A percentile compares a stretch with the other conserved stretches of the same genome.
These are phyloP conservation scores for Tilletia setariae DNA, from an alignment of 1,284 basidiomycete genomes.

Conservation along the genomic window DNA sequence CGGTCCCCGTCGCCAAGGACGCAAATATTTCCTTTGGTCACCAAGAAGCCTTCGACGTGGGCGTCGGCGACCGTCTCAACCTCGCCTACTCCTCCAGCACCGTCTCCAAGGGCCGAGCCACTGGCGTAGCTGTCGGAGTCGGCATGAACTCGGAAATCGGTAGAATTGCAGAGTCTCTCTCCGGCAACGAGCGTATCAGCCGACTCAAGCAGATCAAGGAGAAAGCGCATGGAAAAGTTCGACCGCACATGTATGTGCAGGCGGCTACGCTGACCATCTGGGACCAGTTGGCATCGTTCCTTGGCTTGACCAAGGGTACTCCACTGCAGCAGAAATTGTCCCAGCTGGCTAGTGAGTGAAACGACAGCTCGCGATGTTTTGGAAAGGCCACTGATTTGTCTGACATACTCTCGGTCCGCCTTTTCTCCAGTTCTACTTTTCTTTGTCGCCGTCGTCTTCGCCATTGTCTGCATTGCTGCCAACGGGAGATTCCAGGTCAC, in stretches of 20 bases:
- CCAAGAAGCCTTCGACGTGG: conserved; percentile 28
- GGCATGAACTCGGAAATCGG: conserved; percentile 61
- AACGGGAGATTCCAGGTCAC: conserved; percentile 48
- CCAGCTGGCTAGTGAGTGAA: conserved; percentile 43
- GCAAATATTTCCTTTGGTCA: conserved; percentile 33
- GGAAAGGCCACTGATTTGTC: too few relatives aligned
- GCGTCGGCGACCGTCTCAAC: conserved; percentile 63
- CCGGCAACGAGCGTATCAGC: conserved; percentile 38
- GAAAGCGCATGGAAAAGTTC: conserved; percentile 56
- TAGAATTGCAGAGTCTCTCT: conserved; percentile 49
- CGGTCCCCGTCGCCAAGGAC: conserved; percentile 65
- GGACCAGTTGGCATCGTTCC: conserved; percentile 53
- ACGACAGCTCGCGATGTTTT: too few relatives aligned
- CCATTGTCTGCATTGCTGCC: conserved; percentile 53
- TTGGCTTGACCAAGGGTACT: conserved; percentile 54
- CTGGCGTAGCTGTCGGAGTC: conserved; percentile 63
- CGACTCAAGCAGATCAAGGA: conserved; percentile 59
- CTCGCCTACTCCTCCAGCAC: conserved; percentile 65
- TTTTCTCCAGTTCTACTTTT: conserved; percentile 42
- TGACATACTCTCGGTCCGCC: not conserved
- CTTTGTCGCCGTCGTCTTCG: conserved; percentile 52
- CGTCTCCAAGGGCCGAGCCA: conserved; percentile 67
- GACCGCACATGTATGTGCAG: conserved; percentile 54
- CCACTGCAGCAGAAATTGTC: conserved; percentile 55
- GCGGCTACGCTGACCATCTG: conserved; percentile 53